phyloP scores from a whole-genome alignment of 1,284 basidiomycete species.

The Puccinia novopanici region DNA sequence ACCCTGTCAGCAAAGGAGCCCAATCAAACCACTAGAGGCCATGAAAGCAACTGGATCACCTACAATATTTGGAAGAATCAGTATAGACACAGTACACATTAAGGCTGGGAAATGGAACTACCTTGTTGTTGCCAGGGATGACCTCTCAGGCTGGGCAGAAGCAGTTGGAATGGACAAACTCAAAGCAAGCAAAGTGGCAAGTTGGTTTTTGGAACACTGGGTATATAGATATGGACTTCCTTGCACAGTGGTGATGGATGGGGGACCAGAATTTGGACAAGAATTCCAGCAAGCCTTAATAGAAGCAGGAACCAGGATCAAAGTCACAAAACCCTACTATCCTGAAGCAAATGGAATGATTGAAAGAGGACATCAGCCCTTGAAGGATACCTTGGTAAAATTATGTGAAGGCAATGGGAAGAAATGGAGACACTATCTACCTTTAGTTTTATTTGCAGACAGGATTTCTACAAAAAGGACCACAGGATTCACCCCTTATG shows the following conservation, averaged over 20 bases:
- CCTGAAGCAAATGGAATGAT: neutral
- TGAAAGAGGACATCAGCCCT: neutral
- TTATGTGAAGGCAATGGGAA: slow-evolving; percentile 5
- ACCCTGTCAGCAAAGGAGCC: no score
- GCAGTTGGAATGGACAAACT: no score
- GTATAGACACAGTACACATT: no score
- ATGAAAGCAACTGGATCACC: no score
- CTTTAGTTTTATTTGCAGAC: neutral
- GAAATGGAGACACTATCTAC: neutral
- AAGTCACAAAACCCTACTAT: slow-evolving; percentile 2
- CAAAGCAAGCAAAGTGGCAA: no score
- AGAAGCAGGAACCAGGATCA: neutral
- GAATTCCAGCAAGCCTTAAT: neutral
- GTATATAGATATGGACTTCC: no score
- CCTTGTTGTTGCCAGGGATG: neutral
- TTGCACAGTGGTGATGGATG: no score
- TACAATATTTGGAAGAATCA: no score
- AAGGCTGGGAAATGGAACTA: neutral
- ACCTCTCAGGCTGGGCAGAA: no score
- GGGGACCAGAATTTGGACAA: slow-evolving; percentile 2
- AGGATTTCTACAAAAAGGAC: slow-evolving; percentile 5
- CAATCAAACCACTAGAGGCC: no score
- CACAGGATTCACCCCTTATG: neutral
- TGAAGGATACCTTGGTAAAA: slow-evolving; percentile 9
- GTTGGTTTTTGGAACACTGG: no score